These are phyloP conservation scores for Achaetomium macrosporum DNA, from an alignment of 2,329 filamentous ascomycete genomes.

Conservation along the genomic window DNA sequence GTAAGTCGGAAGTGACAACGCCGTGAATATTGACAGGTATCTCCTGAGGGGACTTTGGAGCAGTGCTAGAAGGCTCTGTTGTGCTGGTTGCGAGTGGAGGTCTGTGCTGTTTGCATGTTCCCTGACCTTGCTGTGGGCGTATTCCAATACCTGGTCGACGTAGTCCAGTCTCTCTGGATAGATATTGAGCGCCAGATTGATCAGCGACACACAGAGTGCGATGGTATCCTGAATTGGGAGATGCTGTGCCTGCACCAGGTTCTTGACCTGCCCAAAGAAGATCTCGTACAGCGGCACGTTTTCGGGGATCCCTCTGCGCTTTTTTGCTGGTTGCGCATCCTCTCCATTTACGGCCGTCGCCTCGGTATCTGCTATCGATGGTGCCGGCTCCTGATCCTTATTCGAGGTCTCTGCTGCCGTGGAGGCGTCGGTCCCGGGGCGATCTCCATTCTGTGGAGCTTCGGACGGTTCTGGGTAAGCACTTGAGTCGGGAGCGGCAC, in stretches of 20 bases:
- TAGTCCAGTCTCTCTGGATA: constrained; percentile 92
- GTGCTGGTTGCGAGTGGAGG: constrained; percentile 78
- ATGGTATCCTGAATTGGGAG: constrained; percentile 93
- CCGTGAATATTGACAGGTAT: constrained; percentile 94
- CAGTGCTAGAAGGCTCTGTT: constrained; percentile 82
- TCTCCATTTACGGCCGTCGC: constrained; percentile 44
- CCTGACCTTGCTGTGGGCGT: constrained; percentile 77
- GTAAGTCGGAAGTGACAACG: constrained; percentile 84
- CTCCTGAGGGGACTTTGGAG: constrained; percentile 85
- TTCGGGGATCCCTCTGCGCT: constrained; percentile 55
- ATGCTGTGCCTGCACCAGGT: constrained; percentile 83
- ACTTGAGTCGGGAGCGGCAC: constrained; percentile 26
- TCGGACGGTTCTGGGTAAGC: constrained; percentile 22
- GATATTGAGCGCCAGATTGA: constrained; percentile 90
- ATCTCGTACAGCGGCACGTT: constrained; percentile 92
- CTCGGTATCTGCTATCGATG: constrained; percentile 43
- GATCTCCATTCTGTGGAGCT: constrained; percentile 25
- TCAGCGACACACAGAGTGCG: constrained; percentile 85
- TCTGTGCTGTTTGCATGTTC: constrained; percentile 95
- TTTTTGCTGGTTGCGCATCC: constrained; percentile 30
- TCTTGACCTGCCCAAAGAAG: constrained; percentile 93
- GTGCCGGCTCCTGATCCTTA: constrained; percentile 32
- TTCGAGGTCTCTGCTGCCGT: constrained; percentile 29
- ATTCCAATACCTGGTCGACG: constrained; percentile 87
- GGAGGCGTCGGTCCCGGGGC: constrained; percentile 34